Base-by-base conservation (phyloP, 2,329 filamentous ascomycete species). In the Microcyclospora tardicrescens region DNA sequence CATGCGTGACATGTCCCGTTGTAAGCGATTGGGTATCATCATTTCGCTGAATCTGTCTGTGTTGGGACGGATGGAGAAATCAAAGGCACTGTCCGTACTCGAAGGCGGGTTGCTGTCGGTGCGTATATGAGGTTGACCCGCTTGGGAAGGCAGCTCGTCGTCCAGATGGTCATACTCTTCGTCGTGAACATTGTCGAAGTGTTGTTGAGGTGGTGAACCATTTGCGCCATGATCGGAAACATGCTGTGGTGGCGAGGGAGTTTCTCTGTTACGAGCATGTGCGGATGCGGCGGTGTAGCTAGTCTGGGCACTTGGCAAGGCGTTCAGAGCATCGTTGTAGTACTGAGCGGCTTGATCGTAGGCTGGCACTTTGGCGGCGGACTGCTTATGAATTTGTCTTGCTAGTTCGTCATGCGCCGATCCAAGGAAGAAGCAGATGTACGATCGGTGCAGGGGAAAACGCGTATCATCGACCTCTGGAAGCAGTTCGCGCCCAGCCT, bases 341-440 rank as follows among this genome's bases (percentile, higher is more conserved):
- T 52, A 57, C 31, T 62, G 53, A 45, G 62, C 55, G 0, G 68
- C 65, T 16, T 56, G 46, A 10, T 57, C 49, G 32, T 69, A 56
- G 10, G 62, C 50, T 0, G 59, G 53, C 6, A 69, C 27, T 46
- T 68, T 71, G 30, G 60, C 60, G 15, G 48, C 49, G 2, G 67
- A 69, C 45, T 62, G 61, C n/a, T 63, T 55, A 38, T 69, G 66
- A 36, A 67, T 63, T 24, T 57, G 47, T 9, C 62, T 59, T 2
- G 64, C 67, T n/a, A 69, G 56, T 3, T 59, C 58, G 41, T 71
- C 67, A 42, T 66, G 63, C 16, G 59, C 64, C 9, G 66, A 53
- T 2, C 61, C 68, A 9, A 58, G 56, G 50, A 70, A 69, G 49
- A 69, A 68, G 41, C 59, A 57, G 30, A 70, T 56, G 46, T 62